A percentile compares a stretch with the other conserved stretches of the same genome.
Conservation (phyloP, 306 rosid species). For the Sesbania bispinosa region DNA sequence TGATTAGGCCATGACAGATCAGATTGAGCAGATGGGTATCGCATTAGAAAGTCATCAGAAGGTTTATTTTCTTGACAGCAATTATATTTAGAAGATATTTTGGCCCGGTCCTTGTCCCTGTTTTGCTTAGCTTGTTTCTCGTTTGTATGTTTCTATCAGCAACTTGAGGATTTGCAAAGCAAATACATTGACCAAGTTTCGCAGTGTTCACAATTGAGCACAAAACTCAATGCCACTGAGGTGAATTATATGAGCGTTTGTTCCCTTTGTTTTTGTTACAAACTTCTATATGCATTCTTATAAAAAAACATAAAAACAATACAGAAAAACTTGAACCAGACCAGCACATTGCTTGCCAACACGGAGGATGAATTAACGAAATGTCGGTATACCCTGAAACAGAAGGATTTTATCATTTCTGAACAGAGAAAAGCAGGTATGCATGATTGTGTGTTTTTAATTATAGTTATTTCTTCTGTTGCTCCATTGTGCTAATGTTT, state of each 20-base stretch:
- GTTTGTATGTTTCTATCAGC: slow-evolving; percentile 41
- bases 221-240: slow-evolving; percentile 80
- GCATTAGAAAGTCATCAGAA: slow-evolving; percentile 68
- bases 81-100: not conserved
- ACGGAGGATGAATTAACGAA: slow-evolving; percentile 68
- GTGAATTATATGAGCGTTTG: slow-evolving; percentile 37
- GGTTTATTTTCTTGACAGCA: slow-evolving; percentile 38
- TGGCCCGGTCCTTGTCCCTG: not conserved
- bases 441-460: not conserved
- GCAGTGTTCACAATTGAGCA: slow-evolving; percentile 63
- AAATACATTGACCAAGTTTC: slow-evolving; percentile 59
- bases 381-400: slow-evolving; percentile 66
- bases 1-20: slow-evolving; percentile 82
- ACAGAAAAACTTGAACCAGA: slow-evolving; percentile 73
- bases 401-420: slow-evolving; percentile 70
- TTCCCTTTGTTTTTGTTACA: not conserved
- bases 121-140: not conserved
- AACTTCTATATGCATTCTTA: not conserved
- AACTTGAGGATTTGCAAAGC: slow-evolving; percentile 69
- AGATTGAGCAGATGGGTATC: slow-evolving; percentile 88
- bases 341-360: slow-evolving; percentile 56
- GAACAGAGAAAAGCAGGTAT: slow-evolving; percentile 93
- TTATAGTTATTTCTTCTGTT: not conserved
- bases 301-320: not conserved
- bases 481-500: slow-evolving; percentile 1